Conservation (phyloP, 2,329 filamentous ascomycete species). For the Xylaria sp. region DNA sequence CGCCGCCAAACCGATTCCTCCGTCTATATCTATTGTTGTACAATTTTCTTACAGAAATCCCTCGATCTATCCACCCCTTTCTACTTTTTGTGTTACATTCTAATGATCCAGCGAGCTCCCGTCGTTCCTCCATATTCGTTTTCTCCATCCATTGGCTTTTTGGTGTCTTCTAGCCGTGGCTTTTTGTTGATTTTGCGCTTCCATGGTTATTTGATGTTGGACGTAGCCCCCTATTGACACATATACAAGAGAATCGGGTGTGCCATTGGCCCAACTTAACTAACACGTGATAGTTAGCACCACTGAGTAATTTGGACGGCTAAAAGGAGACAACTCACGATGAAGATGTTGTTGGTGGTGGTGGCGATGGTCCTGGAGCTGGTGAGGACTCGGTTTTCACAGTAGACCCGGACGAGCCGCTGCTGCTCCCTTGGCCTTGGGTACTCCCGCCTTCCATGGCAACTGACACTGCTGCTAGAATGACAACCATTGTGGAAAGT, state of each 20-base stretch:
- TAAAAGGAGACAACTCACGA: conserved; percentile 23
- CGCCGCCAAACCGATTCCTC: background rate
- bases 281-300: conserved; percentile 9
- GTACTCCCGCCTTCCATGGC: conserved; percentile 16
- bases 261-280: background rate
- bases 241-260: background rate
- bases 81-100: background rate
- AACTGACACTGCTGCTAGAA: conserved; percentile 37
- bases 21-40: conserved; percentile 20
- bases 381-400: conserved; percentile 29
- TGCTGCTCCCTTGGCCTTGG: conserved; percentile 22
- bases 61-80: background rate
- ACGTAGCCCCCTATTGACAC: background rate
- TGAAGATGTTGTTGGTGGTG: conserved; percentile 17
- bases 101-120: background rate
- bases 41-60: background rate
- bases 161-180: background rate
- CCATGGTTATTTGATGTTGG: background rate
- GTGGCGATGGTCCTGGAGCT: conserved; percentile 20
- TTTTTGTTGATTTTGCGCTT: background rate
- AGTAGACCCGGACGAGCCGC: conserved; percentile 21
- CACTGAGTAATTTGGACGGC: background rate
- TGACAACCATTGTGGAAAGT: conserved; percentile 31
- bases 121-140: background rate
- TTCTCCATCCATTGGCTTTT: background rate